Percentiles rank a stretch among this genome's conserved stretches.
These are phyloP conservation scores for Emericellopsis terricola DNA, from an alignment of 495 filamentous ascomycete species.

Conservation along the genomic window DNA sequence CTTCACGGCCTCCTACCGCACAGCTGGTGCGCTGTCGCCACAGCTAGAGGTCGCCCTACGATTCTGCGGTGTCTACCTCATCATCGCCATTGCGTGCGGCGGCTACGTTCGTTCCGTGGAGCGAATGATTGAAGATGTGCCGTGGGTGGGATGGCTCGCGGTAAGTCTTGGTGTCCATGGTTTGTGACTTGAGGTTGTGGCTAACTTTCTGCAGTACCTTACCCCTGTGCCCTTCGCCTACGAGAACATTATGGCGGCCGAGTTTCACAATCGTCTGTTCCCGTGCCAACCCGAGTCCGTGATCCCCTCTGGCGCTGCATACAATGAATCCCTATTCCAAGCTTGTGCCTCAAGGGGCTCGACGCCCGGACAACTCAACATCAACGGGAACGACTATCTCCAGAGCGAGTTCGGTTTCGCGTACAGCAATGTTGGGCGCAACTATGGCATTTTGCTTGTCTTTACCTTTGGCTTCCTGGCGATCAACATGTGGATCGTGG, in stretches of 20 bases:
- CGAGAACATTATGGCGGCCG: constrained; percentile 36
- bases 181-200: no score
- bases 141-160: no score
- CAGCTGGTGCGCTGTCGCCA: not conserved
- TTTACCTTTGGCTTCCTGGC: constrained; percentile 43
- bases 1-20: constrained; percentile 44
- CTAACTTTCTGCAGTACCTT: constrained; percentile 58
- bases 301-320: constrained; percentile 39
- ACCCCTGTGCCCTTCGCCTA: constrained; percentile 64
- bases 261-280: constrained; percentile 39
- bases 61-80: no score
- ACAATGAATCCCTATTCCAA: constrained; percentile 29
- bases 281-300: constrained; percentile 29
- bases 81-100: no score
- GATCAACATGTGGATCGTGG: constrained; percentile 35
- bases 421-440: constrained; percentile 57
- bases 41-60: constrained; percentile 56
- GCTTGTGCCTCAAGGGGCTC: constrained; percentile 41
- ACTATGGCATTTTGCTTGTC: constrained; percentile 45
- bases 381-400: constrained; percentile 45
- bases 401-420: constrained; percentile 36
- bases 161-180: no score
- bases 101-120: no score
- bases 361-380: constrained; percentile 23
- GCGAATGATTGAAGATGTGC: no score